Base-by-base conservation (phyloP, 2,329 filamentous ascomycete genomes). In the Rachicladosporium sp. region DNA sequence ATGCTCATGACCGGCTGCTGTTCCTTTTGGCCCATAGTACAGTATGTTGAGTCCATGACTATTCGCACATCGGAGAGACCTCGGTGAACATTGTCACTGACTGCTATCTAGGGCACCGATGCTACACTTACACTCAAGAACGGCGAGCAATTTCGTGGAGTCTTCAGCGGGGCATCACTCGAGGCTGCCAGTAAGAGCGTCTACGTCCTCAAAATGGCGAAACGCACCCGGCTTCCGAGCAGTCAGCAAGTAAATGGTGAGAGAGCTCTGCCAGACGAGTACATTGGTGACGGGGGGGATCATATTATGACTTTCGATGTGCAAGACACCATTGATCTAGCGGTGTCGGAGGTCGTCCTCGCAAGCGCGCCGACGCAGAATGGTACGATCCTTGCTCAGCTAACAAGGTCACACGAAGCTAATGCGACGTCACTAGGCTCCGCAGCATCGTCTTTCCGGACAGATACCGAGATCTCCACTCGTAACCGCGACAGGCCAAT, bases 401-500 rank as follows among this genome's bases (percentile, higher is more conserved):
- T 29, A 33, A 5, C 29, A 9, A 32, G 12, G n/a, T 27, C 41
- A 30, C 11, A 15, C 31, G 11, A 12, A 9, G 35, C 50, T 54
- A 35, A 50, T 42, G 15, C 15, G 15, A 19, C 12, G 10, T 23
- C 21, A 35, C 19, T 46, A 91, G 84, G 82, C 46, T 47, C 50
- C 9, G 71, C 73, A 49, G 67, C 76, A 32, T 64, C 73, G 42
- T 73, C 70, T 19, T 95, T 96, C 65, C 80, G 82, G 47, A 96
- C 89, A 15, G 89, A 96, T 57, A 69, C 76, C 29, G 85, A 91
- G 53, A 95, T 96, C 46, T 91, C 88, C 6, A 19, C 5, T 19
- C 15, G 15, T 19, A 19, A 19, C 15, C 74, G 73, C 52, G 74
- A 80, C 46, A 37, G 47, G 5, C 70, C 76, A 36, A 77, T 74